Evolutionary conservation across 2,329 filamentous ascomycete species (phyloP), one percentile per base, ranked within the genome.

Genomic region (Coleophoma eucalyptorum): DNA sequence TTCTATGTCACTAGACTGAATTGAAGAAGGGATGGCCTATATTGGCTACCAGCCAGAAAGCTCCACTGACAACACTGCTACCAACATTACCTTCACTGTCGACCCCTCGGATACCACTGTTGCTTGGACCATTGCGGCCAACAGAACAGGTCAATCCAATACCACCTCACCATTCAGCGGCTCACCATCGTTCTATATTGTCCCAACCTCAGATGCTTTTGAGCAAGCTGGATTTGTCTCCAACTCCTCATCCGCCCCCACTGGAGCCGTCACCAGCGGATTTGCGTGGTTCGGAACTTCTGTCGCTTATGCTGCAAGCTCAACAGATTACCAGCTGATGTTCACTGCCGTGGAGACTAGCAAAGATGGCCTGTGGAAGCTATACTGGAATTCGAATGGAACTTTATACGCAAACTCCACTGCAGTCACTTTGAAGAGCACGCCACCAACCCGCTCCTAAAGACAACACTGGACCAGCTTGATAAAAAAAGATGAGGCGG

Each of bases 271-370:
- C 5, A 60, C 54, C 3, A 55, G 54, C 6, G 62, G 63, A 5
- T 68, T 70, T 49, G 50, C 57, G 6, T 58, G 65, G 42, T 69
- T 67, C 48, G 66, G 66, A 10, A 63, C 52, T 15, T 55, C 44
- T 21, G 66, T 64, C 12, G 67, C 64, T 49, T 66, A 68, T 53
- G 58, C 58, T 41, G 52, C 51, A 4, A 53, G 43, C 19, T 50
- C 51, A 6, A 56, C 57, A 3, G 51, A 58, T 18, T 58, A 59
- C 40, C 40, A 62, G 44, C 48, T 63, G 47, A 50, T 51, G 46
- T 65, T 63, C 48, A 63, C 56, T 52, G 64, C 52, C 19, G 41
- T 50, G 11, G 41, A 55, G 5, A 60, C 60, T 5, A 49, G 43
- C 8, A 50, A 48, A 4, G 38, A 43, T 18, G 58, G 55, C 5